phyloP scores from a whole-genome alignment of 768 basidiomycete genomes.

The Russula sp. region DNA sequence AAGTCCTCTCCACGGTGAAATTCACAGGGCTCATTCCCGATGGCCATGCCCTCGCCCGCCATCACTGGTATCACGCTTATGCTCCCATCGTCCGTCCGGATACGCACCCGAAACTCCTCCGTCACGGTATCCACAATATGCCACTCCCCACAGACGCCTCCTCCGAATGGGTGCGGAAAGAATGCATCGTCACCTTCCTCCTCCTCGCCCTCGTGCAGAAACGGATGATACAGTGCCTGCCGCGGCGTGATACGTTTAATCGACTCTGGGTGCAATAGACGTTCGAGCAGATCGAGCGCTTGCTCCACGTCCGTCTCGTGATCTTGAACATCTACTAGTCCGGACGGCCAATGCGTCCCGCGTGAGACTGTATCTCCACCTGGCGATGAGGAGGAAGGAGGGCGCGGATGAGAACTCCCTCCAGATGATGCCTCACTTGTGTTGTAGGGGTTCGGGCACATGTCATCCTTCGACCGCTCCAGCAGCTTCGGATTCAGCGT shows the following conservation, averaged over 20 bases:
- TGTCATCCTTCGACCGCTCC: constrained; percentile 49
- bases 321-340: constrained; percentile 38
- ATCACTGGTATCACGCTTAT: constrained; percentile 30
- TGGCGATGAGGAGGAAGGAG: constrained; percentile 32
- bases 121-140: constrained; percentile 63
- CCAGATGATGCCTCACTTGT: constrained; percentile 23
- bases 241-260: constrained; percentile 74
- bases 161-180: constrained; percentile 65
- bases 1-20: constrained; percentile 31
- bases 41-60: constrained; percentile 38
- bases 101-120: constrained; percentile 51
- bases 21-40: constrained; percentile 38
- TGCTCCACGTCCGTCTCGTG: constrained; percentile 56
- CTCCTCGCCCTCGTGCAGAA: constrained; percentile 52
- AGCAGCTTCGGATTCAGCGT: constrained; percentile 70
- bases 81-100: constrained; percentile 35
- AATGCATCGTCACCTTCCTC: constrained; percentile 68
- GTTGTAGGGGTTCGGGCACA: constrained; percentile 54
- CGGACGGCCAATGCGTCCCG: constrained; percentile 30
- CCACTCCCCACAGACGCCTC: constrained; percentile 60
- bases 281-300: constrained; percentile 74
- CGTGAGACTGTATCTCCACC: constrained; percentile 33
- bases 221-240: constrained; percentile 74
- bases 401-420: constrained; percentile 34
- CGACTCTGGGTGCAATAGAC: constrained; percentile 72